Evolutionary conservation across 371 early-diverging fungal species (phyloP), one percentile per base, ranked within the genome.

Genomic region (Mucor irregularis): DNA sequence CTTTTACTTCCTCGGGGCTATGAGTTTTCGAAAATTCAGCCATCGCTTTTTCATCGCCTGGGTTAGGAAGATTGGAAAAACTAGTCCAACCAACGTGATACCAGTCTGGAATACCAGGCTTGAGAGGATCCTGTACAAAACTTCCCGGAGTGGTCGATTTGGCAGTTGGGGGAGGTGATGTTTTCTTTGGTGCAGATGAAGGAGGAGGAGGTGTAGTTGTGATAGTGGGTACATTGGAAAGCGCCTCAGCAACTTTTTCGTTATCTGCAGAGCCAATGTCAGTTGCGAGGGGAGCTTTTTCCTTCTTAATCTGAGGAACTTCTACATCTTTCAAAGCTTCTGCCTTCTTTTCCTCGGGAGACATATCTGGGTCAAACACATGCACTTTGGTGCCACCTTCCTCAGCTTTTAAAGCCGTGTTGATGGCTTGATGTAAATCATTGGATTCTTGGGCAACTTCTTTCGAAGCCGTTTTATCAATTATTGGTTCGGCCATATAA

Each of bases 31-130:
- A 24, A 11, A 74, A 50, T 7, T 47, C 52, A 5, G 60, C 49
- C 61, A 71, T 61, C 16, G 61, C 54, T 7, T 39, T 53, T 50
- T 73, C 76, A 43, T 76, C 70, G 5, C 76, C 76, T 9, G 76
- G 76, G 47, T 76, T 76, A n/a, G 76, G 76, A 3, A 74, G 44
- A 16, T 59, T 56, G 6, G 78, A 74, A 38, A 73, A 69, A 2
- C 63, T 49, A 14, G 74, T 78, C 78, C 78, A 78, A 6, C 78
- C 78, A 5, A 61, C 67, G 5, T 55, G 53, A 39, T 62, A 62
- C 62, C 59, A 66, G 19, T 58, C 56, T 9, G 70, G 66, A 10
- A 66, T n/a, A 2, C 52, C 44, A 44, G 30, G 45, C 13, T 35
- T 34, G 14, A 56, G 14, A 24, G 62, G 47, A 0, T 42, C 49